Base-by-base conservation (phyloP, 805 yeast species). In the Metschnikowia chrysomelidarum region DNA sequence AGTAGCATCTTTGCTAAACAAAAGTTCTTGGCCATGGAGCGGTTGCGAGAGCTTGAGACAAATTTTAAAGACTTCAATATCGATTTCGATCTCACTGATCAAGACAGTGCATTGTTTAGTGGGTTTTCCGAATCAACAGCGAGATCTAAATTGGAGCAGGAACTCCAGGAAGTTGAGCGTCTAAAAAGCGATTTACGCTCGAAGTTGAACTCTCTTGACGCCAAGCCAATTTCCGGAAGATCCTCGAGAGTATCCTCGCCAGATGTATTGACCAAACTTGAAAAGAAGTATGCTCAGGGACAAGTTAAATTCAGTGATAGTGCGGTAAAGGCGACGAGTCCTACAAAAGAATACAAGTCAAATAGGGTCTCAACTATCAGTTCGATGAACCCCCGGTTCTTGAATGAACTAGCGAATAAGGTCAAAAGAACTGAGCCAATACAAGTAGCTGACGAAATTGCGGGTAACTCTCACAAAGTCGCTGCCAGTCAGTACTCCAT, bases 31-130 rank as follows among this genome's bases (percentile, higher is more conserved):
- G 91, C 91, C 0, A 65, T 86, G 69, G 82, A 80, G 38, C 69
- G 95, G 46, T 67, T 89, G 37, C 65, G 75, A 22, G 83, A 82
- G 43, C 69, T 89, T 35, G 93, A 87, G 53, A 63, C 65, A 17
- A 72, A 75, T 39, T 82, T 83, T 50, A 73, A 78, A 39, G 84
- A 78, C 47, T 73, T 82, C 50, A 76, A 81, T 38, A 75, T 79
- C 33, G 78, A 75, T 43, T 78, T 79, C 44, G 50, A 44, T 24
- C 42, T 41, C 23, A 15, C 44, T 1, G 56, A 47, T 8, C 46
- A 43, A 12, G 47, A 46, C n/a, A 44, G 46, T 16, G 48, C 42
- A 1, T 17, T 40, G 16, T 31, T 47, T 13, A 32, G 39, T 36
- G 40, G 41, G 21, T 41, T 41, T 15, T 53, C 59, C 16, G 71